Conservation (phyloP, 257 asterid genomes). For the Forsythia suspensa region DNA sequence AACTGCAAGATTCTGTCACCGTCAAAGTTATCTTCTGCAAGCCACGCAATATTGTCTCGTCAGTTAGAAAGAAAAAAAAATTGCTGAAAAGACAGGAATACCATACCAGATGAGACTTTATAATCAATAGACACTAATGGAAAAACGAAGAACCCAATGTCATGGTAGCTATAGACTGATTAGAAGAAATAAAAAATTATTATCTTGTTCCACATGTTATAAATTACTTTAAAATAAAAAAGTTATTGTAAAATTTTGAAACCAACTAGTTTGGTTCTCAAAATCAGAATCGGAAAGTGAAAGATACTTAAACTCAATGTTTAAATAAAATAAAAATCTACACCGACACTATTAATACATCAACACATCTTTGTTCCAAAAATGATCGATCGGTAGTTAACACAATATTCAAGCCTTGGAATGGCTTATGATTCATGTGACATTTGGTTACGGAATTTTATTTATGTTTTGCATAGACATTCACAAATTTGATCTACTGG, state of each 20-base stretch:
- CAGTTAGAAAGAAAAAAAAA: not conserved
- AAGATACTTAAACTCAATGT: not conserved
- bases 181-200: not conserved
- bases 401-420: not conserved
- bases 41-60: constrained; percentile 20
- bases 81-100: not conserved
- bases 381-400: not conserved
- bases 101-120: not conserved
- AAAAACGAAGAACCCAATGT: not conserved
- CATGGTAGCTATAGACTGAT: not conserved
- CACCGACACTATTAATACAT: not conserved
- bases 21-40: constrained; percentile 60
- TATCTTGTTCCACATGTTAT: not conserved
- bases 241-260: not conserved
- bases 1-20: constrained; percentile 60
- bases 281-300: not conserved
- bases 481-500: not conserved
- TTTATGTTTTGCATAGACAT: not conserved
- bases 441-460: not conserved
- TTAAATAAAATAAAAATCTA: not conserved
- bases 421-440: not conserved
- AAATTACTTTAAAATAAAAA: not conserved
- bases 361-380: not conserved
- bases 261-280: not conserved
- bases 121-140: not conserved